Percentiles rank a stretch among this genome's conserved stretches.
Conservation (phyloP, 179 eudicot species). For the Pouteria campechiana region DNA sequence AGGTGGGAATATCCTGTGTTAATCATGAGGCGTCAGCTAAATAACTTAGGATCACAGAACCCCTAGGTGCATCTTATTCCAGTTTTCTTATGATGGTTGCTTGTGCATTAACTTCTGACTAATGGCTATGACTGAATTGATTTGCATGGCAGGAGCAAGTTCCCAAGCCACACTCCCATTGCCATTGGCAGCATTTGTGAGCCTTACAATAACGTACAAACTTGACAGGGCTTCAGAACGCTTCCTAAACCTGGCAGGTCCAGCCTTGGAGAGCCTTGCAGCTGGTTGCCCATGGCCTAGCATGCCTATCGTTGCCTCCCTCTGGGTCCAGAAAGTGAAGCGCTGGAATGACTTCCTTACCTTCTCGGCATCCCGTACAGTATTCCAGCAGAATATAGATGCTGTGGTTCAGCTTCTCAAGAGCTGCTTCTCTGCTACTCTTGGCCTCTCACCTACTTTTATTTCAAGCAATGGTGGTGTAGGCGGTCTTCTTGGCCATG, state of each 20-base stretch:
- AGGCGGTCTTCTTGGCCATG: slow-evolving; percentile 90
- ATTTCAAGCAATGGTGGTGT: slow-evolving; percentile 60
- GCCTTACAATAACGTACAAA: slow-evolving; percentile 94
- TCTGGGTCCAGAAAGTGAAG: slow-evolving; percentile 93
- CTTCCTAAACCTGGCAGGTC: slow-evolving; percentile 93
- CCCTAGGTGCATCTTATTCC: too few relatives aligned
- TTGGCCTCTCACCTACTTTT: slow-evolving; percentile 39
- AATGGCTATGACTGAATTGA: not conserved
- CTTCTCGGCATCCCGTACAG: slow-evolving; percentile 91
- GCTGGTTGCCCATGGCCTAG: slow-evolving; percentile 99
- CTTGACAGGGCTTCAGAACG: slow-evolving; percentile 88
- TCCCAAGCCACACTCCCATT: slow-evolving; percentile 86
- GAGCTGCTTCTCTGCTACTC: slow-evolving; percentile 71
- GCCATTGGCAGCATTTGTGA: slow-evolving; percentile 95
- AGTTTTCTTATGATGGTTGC: too few relatives aligned
- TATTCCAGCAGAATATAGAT: slow-evolving; percentile 80
- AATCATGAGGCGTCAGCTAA: too few relatives aligned
- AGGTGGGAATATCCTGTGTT: too few relatives aligned
- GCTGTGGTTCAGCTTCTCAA: slow-evolving; percentile 85
- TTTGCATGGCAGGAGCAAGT: slow-evolving; percentile 40
- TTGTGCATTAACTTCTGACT: not conserved
- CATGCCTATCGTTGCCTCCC: slow-evolving; percentile 91
- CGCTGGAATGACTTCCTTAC: slow-evolving; percentile 91
- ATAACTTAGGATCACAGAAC: too few relatives aligned
- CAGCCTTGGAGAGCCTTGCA: slow-evolving; percentile 89